Evolutionary conservation across 2,329 filamentous ascomycete genomes (phyloP), one percentile per base, ranked within the genome.

Genomic region (Fusarium sp.): DNA sequence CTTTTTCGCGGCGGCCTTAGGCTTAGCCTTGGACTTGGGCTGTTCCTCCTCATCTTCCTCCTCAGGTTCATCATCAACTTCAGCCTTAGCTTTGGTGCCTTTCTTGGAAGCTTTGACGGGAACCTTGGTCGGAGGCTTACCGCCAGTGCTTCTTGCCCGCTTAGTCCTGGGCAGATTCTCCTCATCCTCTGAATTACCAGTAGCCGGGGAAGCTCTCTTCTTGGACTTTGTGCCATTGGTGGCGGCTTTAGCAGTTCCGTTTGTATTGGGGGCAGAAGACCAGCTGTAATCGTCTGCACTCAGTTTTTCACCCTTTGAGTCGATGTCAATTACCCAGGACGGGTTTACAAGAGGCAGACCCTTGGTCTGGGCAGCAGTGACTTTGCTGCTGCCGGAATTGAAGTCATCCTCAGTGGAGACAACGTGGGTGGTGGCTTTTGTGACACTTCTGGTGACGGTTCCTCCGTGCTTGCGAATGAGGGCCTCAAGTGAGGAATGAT

Each of bases 281-380:
- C 75, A 80, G 24, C 62, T 43, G 28, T 75, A 77, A 20, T 71
- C 68, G 24, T 76, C 72, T 2, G 62, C 69, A 20, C 67, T 63
- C 14, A 77, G 64, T 43, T 71, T 68, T 49, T 66, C 71, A 24
- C 72, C 68, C 39, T 76, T 58, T 11, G 66, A 61, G 38, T 86
- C 79, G 22, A 84, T 89, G n/a, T 89, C 84, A 3, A 86, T 67
- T n/a, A 90, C 79, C 91, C 91, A 94, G 15, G 86, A 79, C 0
- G 90, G 76, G 11, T 78, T 82, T 26, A 93, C 84, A 45, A 93
- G 83, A 4, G 83, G 83, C 14, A 91, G 78, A 20, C 76, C 80
- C 34, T 84, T 80, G 14, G 81, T 70, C 11, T 81, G 76, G 6
- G 84, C 86, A 17, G 85, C 77, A 70, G 80, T 81, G 68, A 87